Evolutionary conservation across 2,329 filamentous ascomycete species (phyloP).

Genomic region (Lasiodiplodia sp.): DNA sequence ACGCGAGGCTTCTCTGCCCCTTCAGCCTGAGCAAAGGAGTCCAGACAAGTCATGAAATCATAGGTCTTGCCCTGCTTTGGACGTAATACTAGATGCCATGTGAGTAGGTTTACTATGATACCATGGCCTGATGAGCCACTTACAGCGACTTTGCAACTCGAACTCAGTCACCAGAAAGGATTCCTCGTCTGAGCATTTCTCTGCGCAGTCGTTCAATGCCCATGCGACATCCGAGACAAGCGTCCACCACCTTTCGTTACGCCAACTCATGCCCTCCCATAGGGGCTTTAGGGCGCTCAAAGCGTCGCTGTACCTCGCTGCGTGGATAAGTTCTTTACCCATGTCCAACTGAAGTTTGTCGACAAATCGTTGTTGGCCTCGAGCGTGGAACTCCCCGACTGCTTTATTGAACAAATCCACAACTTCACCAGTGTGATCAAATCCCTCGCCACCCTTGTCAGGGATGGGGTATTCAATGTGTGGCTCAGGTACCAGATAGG

Average conservation of each 20-base stretch:
- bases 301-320: conserved; percentile 59
- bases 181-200: conserved; percentile 53
- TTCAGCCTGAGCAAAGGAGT: conserved; percentile 41
- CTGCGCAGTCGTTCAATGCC: conserved; percentile 62
- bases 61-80: conserved; percentile 47
- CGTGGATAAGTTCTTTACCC: conserved; percentile 61
- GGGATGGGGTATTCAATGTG: conserved; percentile 60
- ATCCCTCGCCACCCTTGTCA: conserved; percentile 48
- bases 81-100: conserved; percentile 39
- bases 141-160: conserved; percentile 57
- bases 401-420: conserved; percentile 56
- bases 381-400: conserved; percentile 58
- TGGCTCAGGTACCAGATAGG: conserved; percentile 66
- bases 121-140: conserved; percentile 15
- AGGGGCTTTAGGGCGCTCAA: conserved; percentile 59
- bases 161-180: conserved; percentile 62
- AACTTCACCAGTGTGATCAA: conserved; percentile 62
- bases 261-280: conserved; percentile 66
- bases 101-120: conserved; percentile 27
- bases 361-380: conserved; percentile 61
- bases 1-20: conserved; percentile 53
- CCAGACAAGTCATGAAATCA: conserved; percentile 57
- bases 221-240: conserved; percentile 62
- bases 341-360: conserved; percentile 63
- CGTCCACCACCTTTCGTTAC: conserved; percentile 65